Base-by-base conservation (phyloP, 352 stramenopile genomes). In the Phytophthora niederhauseri region DNA sequence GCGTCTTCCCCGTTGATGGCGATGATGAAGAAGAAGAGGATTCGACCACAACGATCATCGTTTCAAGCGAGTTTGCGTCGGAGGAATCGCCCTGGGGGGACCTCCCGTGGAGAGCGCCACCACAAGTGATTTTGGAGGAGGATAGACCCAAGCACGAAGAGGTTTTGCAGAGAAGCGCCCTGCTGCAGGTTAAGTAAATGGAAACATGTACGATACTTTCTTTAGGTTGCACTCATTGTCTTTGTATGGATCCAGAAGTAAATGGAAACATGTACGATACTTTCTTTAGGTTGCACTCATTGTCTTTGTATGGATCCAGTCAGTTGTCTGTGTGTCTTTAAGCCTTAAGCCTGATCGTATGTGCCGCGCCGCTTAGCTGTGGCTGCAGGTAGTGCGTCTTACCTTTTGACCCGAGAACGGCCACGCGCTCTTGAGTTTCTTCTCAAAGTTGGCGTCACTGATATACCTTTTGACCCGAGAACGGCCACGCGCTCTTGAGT, bases 31-130 rank as follows among this genome's bases (percentile, higher is more conserved):
- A 49, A 19, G 9, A 19, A 3, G 57, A 54, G 6, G 60, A 66
- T 22, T 51, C 58, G 24, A 61, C 38, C 6, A 70, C 61, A 22
- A 70, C 34, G 1, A 34, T 74, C 1, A 50, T 43, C 14, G 51
- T 70, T 61, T 59, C 30, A 3, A 73, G 43, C 17, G 53, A 69
- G 2, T 6, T 20, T 3, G 34, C 46, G 9, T 12, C 22, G n/a
- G 15, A 57, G 0, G 30, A 74, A 8, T 74, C 67, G 30, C 67
- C 67, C 4, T 74, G 67, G 67, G 57, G 34, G 1, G 61, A 70
- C n/a, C 34, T 74, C 0, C 67, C 67, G 22, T 74, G 67, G 67
- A 70, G 67, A 63, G 67, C 67, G 17, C 67, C 67, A 8, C 67
- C 67, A 2, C 61, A 49, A n/a, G 6, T 70, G 5, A 62, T 57